Conservation (phyloP, 495 filamentous ascomycete species). For the Podospora pseudocomata region DNA sequence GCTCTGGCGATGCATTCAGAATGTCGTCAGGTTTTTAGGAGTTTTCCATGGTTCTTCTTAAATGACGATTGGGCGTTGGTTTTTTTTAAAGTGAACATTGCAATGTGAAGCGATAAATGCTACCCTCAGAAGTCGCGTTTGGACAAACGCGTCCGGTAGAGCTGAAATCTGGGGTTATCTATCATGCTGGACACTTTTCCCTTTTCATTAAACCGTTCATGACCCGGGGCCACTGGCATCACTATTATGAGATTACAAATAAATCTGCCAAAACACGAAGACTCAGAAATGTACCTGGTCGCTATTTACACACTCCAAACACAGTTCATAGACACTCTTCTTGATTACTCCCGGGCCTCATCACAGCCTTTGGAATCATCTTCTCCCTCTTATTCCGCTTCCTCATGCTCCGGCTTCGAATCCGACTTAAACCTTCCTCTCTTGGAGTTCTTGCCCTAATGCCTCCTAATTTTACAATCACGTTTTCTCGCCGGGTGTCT, state of each 20-base stretch:
- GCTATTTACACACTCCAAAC: too few species aligned
- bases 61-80: neutral
- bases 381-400: neutral
- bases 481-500: neutral
- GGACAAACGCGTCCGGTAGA: neutral
- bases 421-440: neutral
- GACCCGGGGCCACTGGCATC: neutral
- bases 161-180: neutral
- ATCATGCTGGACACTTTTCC: neutral
- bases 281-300: too few species aligned
- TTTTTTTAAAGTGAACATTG: too few species aligned
- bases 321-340: neutral
- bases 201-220: neutral
- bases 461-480: neutral
- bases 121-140: neutral
- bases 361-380: neutral
- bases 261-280: neutral
- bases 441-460: neutral
- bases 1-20: neutral
- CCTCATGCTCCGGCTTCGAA: neutral
- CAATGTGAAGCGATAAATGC: neutral
- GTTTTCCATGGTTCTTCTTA: neutral
- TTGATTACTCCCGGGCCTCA: neutral
- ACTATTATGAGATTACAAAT: neutral
- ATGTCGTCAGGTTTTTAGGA: neutral